A percentile compares a stretch with the other conserved stretches of the same genome.
phyloP scores from a whole-genome alignment of 306 rosid genomes.

The Leucaena leucocephala region DNA sequence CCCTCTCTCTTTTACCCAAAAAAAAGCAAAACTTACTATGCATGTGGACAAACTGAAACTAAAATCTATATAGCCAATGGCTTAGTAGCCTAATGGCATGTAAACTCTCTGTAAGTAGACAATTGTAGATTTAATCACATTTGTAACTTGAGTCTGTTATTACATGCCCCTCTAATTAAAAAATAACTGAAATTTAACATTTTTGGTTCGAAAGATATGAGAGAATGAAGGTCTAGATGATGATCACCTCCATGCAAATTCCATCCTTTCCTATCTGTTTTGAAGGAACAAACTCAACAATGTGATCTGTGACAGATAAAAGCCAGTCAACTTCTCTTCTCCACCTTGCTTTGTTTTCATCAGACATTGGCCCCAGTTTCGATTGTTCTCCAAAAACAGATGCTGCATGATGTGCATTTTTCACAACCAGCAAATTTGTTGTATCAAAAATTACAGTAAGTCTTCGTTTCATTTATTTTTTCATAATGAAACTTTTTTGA shows the following conservation, averaged over 20 bases:
- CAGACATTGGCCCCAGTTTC: slow-evolving; percentile 72
- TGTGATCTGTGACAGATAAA: slow-evolving; percentile 85
- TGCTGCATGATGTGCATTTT: slow-evolving; percentile 56
- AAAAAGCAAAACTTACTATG: neutral
- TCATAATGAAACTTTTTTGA: neutral
- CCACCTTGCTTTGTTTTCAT: slow-evolving; percentile 77
- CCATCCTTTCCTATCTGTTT: slow-evolving; percentile 72
- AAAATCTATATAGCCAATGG: too few relatives aligned
- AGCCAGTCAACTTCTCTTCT: slow-evolving; percentile 86
- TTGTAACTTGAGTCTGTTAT: too few relatives aligned
- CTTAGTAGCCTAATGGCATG: too few relatives aligned
- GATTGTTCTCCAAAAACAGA: slow-evolving; percentile 86
- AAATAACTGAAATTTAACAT: neutral
- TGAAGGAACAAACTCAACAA: slow-evolving; percentile 88
- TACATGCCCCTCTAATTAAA: too few relatives aligned
- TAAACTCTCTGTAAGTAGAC: too few relatives aligned
- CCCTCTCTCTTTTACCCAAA: too few relatives aligned
- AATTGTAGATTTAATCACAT: too few relatives aligned
- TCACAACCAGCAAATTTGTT: slow-evolving; percentile 22
- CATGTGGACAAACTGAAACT: neutral
- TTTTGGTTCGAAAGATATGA: neutral
- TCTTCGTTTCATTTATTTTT: neutral
- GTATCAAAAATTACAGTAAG: neutral
- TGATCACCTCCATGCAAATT: slow-evolving; percentile 71
- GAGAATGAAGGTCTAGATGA: slow-evolving; percentile 8